Percentiles rank a stretch among this genome's conserved stretches.
phyloP scores from a whole-genome alignment of 179 eudicot genomes.

The Silene noctiflora region DNA sequence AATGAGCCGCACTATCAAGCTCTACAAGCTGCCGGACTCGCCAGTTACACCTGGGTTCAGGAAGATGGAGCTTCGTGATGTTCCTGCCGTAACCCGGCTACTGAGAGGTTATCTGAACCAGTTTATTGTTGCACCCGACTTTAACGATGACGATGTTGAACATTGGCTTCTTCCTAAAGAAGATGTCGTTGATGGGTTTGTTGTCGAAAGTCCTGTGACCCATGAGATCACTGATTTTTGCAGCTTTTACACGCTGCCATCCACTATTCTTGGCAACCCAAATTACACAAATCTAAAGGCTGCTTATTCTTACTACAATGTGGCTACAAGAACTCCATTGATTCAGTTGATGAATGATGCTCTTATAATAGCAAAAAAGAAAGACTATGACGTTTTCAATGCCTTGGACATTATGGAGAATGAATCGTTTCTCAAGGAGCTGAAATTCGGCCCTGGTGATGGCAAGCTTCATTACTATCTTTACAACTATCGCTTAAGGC shows the following conservation, averaged over 20 bases:
- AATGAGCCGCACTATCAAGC: constrained; percentile 73
- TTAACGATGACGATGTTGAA: constrained; percentile 67
- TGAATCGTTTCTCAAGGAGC: constrained; percentile 63
- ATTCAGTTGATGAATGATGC: constrained; percentile 77
- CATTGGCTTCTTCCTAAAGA: constrained; percentile 76
- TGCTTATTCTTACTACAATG: constrained; percentile 79
- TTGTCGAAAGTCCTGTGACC: constrained; percentile 66
- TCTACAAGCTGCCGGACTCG: constrained; percentile 63
- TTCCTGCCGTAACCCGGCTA: constrained; percentile 66
- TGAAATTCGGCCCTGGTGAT: constrained; percentile 76
- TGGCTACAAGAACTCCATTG: constrained; percentile 63
- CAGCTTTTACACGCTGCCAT: constrained; percentile 77
- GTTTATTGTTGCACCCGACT: constrained; percentile 62
- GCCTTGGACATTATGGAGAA: constrained; percentile 78
- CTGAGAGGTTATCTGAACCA: constrained; percentile 55
- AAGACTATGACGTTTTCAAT: constrained; percentile 69
- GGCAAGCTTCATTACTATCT: constrained; percentile 82
- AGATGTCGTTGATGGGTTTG: constrained; percentile 55
- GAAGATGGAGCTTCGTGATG: constrained; percentile 73
- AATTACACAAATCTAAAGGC: constrained; percentile 61
- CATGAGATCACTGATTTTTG: constrained; percentile 74
- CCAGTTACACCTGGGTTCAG: constrained; percentile 68
- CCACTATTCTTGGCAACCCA: constrained; percentile 62
- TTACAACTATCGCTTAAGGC: constrained; percentile 60
- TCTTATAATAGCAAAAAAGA: constrained; percentile 58